Percentiles rank a stretch among this genome's conserved stretches.
These are phyloP conservation scores for Coemansia sp. DNA, from an alignment of 192 early-diverging fungal genomes.

Conservation along the genomic window DNA sequence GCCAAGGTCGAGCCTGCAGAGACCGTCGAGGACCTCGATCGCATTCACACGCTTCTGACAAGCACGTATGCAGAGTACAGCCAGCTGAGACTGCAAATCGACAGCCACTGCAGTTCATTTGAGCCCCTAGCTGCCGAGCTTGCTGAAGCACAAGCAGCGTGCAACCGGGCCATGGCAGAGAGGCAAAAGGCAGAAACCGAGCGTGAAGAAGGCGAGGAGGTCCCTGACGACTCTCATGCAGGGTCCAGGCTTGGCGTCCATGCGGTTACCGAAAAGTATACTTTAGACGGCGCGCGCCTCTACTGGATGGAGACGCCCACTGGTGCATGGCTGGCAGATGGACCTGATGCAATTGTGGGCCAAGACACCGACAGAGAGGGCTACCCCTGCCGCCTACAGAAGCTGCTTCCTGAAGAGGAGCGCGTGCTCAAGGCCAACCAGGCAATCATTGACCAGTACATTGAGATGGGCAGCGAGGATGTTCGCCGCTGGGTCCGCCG, in stretches of 20 bases:
- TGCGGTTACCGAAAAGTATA: conserved; percentile 17
- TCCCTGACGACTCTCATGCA: conserved; percentile 12
- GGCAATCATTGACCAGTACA: conserved; percentile 21
- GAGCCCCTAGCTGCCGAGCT: conserved; percentile 28
- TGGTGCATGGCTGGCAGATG: conserved; percentile 37
- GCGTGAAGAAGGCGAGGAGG: conserved; percentile 49
- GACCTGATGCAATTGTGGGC: conserved; percentile 24
- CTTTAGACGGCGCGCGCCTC: conserved; percentile 25
- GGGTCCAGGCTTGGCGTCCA: conserved; percentile 19
- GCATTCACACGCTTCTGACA: conserved; percentile 16
- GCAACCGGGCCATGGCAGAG: neutral
- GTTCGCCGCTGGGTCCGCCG: conserved; percentile 30
- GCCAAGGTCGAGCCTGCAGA: conserved; percentile 8
- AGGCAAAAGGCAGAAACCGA: conserved; percentile 16
- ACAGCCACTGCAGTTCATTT: conserved; percentile 19
- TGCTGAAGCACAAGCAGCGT: conserved; percentile 7
- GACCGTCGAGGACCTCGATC: conserved; percentile 32
- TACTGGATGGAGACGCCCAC: conserved; percentile 24
- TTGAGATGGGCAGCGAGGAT: conserved; percentile 23
- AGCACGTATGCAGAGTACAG: conserved; percentile 35
- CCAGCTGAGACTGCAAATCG: conserved; percentile 38
- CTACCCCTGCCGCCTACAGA: conserved; percentile 23
- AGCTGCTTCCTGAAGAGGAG: conserved; percentile 31
- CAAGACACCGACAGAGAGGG: conserved; percentile 10
- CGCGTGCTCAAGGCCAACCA: conserved; percentile 29